Conservation (phyloP, 306 rosid genomes). For the Acacia acuminata region DNA sequence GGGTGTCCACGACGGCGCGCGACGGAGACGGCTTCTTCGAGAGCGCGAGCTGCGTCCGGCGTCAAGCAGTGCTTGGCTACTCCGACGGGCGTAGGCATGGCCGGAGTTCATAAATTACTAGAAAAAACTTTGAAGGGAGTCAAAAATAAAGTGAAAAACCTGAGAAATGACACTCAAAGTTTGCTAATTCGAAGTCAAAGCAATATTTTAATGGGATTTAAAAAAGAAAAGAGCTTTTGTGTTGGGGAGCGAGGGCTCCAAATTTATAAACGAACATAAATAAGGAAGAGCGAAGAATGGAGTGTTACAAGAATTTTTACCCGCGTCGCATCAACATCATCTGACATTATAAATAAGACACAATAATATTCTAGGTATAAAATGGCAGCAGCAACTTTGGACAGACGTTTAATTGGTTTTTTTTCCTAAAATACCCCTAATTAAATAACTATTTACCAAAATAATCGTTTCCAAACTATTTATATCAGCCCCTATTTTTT, state of each 20-base stretch:
- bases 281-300: neutral
- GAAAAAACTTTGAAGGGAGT: neutral
- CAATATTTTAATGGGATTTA: constrained; percentile 2
- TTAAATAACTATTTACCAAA: no score
- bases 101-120: constrained; percentile 26
- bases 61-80: constrained; percentile 88
- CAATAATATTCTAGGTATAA: no score
- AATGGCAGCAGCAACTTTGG: no score
- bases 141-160: neutral
- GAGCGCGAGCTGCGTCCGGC: constrained; percentile 68
- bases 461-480: no score
- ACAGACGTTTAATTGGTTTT: no score
- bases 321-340: no score
- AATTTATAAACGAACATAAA: constrained; percentile 28
- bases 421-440: no score
- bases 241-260: constrained; percentile 4
- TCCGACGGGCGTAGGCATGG: constrained; percentile 92
- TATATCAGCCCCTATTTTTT: no score
- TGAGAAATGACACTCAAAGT: neutral
- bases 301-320: no score
- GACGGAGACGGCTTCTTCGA: constrained; percentile 88
- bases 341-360: no score
- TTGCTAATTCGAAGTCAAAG: neutral
- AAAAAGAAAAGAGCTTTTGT: neutral
- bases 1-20: constrained; percentile 91